Evolutionary conservation across 345 rosid genomes (phyloP), one percentile per base, ranked within the genome.

Genomic region (Xanthoceras sorbifolium): DNA sequence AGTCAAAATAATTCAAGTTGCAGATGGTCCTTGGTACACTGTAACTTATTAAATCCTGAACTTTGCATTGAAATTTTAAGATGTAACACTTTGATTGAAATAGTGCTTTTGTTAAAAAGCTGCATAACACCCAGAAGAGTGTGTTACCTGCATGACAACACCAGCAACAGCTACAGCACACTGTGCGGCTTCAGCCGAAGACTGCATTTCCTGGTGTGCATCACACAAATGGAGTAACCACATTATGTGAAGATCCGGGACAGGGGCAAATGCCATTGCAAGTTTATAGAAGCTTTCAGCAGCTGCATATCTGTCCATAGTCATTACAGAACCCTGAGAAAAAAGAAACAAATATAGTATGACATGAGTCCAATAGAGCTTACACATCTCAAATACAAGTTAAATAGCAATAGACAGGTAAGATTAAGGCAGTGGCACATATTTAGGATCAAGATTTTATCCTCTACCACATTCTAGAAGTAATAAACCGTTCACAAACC

Each of bases 161-260:
- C 97, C 98, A 77, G 97, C 94, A 80, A 92, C 97, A 54, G 91
- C 97, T 20, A 94, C 98, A 83, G 98, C 98, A 85, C 96, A 93
- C 60, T 96, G 90, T 18, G 99, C 99, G 77, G 99, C 97, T 86
- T 96, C 98, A 79, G 99, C 98, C 89, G 90, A 96, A 60, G 99
- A 93, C 84, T 93, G 99, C 98, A 96, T 96, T 89, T 96, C 99
- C 86, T 96, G 99, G 87, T 93, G 99, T 1, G 99, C 98, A 85
- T 96, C 99, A 78, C 99, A 96, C 64, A 96, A 83, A 89, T 96
- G 99, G 78, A 96, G 81, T 80, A 96, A 88, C 98, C 99, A 96
- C 99, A 96, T 96, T 68, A 96, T 93, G 84, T 96, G 98, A 85
- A 96, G 99, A 86, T 96, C 99, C 0, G 99, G 99, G 79, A 96